Evolutionary conservation across 768 basidiomycete species (phyloP).

Genomic region (Agrocybe chaxingu): DNA sequence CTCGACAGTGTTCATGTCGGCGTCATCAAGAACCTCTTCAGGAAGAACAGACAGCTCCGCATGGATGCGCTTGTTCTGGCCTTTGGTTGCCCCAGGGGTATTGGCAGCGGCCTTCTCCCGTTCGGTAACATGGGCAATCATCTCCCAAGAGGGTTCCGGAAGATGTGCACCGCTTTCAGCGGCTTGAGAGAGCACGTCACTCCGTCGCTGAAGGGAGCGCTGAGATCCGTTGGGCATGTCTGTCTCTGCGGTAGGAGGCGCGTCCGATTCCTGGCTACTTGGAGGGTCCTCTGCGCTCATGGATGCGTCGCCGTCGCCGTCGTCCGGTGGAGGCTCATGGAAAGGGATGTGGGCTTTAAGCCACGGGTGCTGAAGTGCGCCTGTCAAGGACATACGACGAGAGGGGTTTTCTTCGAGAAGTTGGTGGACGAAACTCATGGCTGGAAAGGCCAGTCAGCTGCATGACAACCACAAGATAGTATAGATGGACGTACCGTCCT

Average conservation of each 20-base stretch:
- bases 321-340: constrained; percentile 11
- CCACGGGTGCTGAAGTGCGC: constrained; percentile 79
- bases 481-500: constrained; percentile 38
- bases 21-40: constrained; percentile 27
- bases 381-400: constrained; percentile 65
- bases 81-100: constrained; percentile 17
- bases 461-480: not conserved
- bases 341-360: constrained; percentile 37
- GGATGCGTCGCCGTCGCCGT: constrained; percentile 5
- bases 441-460: constrained; percentile 31
- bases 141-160: constrained; percentile 54
- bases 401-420: constrained; percentile 67
- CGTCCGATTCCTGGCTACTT: not conserved
- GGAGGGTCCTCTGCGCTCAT: constrained; percentile 2
- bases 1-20: constrained; percentile 1
- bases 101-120: constrained; percentile 20
- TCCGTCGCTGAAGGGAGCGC: constrained; percentile 44
- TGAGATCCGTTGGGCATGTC: constrained; percentile 21
- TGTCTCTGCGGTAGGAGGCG: not conserved
- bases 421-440: constrained; percentile 57
- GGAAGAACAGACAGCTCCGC: constrained; percentile 40
- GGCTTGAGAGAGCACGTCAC: constrained; percentile 44
- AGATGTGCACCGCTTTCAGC: constrained; percentile 36
- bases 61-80: constrained; percentile 37
- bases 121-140: constrained; percentile 40